phyloP scores from a whole-genome alignment of 768 basidiomycete species.

The Hemileccinum impolitum region DNA sequence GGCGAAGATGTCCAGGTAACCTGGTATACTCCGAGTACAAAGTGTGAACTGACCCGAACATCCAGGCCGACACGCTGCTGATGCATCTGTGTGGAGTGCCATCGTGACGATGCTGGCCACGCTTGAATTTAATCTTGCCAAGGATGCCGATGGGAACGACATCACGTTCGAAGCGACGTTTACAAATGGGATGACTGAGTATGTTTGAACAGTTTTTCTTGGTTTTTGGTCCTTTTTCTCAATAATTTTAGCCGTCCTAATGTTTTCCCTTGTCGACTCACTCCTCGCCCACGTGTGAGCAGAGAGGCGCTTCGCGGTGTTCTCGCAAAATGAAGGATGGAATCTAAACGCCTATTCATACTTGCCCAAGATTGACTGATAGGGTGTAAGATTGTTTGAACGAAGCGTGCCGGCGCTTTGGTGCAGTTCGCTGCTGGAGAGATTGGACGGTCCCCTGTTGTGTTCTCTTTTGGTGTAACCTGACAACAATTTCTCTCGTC shows the following conservation, averaged over 20 bases:
- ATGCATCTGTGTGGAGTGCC: slow-evolving; percentile 8
- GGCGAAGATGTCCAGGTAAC: slow-evolving; percentile 6
- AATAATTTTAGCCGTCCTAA: neutral
- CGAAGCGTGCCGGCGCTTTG: too few species aligned
- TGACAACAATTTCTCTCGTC: too few species aligned
- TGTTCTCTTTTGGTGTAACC: too few species aligned
- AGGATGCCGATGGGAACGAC: slow-evolving; percentile 6
- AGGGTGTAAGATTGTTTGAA: too few species aligned
- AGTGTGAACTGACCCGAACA: too few species aligned
- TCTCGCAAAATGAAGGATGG: neutral
- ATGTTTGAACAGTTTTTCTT: neutral
- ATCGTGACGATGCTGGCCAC: slow-evolving; percentile 10
- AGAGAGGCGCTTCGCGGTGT: neutral
- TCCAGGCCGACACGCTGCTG: slow-evolving; percentile 8
- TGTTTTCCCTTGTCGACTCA: neutral
- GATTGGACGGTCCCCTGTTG: too few species aligned
- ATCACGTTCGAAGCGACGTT: slow-evolving; percentile 7
- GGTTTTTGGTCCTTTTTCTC: neutral
- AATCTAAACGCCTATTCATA: too few species aligned
- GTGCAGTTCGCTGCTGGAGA: too few species aligned
- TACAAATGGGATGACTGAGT: neutral
- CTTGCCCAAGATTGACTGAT: too few species aligned
- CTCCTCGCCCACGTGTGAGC: neutral
- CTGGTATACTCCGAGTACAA: too few species aligned
- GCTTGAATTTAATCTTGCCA: slow-evolving; percentile 4